These are phyloP conservation scores for Cyathus striatus DNA, from an alignment of 768 basidiomycete species.

Conservation along the genomic window DNA sequence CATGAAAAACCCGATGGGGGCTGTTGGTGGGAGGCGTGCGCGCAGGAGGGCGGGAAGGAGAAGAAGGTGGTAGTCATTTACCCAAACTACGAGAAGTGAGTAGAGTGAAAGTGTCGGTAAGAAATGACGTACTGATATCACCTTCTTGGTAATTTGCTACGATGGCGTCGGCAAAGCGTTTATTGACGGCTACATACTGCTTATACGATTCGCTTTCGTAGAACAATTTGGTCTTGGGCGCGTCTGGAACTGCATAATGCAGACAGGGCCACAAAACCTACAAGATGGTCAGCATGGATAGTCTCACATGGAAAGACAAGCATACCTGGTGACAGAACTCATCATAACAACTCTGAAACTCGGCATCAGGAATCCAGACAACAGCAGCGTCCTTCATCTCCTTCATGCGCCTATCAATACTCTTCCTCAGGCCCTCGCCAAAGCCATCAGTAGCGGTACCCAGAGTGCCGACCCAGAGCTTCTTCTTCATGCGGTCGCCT, in stretches of 20 bases:
- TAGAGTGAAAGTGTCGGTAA: too few species aligned
- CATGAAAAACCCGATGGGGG: constrained; percentile 90
- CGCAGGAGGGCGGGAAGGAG: constrained; percentile 87
- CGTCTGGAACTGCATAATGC: too few species aligned
- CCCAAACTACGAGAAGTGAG: too few species aligned
- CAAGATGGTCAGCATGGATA: neutral
- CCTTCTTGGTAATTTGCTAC: constrained; percentile 78
- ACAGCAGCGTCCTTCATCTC: constrained; percentile 33
- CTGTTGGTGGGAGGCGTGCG: constrained; percentile 48
- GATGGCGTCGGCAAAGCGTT: constrained; percentile 84
- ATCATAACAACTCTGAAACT: constrained; percentile 78
- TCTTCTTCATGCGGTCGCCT: constrained; percentile 40
- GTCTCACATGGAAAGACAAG: constrained; percentile 8
- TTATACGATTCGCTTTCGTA: constrained; percentile 78
- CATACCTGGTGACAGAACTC: constrained; percentile 81
- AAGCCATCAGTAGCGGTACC: constrained; percentile 68
- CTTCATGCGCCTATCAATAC: constrained; percentile 50
- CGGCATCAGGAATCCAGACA: constrained; percentile 80
- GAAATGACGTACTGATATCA: constrained; percentile 56
- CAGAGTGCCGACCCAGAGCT: too few species aligned
- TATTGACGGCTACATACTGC: constrained; percentile 87
- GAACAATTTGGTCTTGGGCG: constrained; percentile 78
- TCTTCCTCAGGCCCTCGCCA: constrained; percentile 45
- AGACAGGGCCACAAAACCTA: constrained; percentile 82
- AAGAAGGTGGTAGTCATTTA: constrained; percentile 97